These are phyloP conservation scores for Mortierella sp. DNA, from an alignment of 371 early-diverging fungal species.

Conservation along the genomic window DNA sequence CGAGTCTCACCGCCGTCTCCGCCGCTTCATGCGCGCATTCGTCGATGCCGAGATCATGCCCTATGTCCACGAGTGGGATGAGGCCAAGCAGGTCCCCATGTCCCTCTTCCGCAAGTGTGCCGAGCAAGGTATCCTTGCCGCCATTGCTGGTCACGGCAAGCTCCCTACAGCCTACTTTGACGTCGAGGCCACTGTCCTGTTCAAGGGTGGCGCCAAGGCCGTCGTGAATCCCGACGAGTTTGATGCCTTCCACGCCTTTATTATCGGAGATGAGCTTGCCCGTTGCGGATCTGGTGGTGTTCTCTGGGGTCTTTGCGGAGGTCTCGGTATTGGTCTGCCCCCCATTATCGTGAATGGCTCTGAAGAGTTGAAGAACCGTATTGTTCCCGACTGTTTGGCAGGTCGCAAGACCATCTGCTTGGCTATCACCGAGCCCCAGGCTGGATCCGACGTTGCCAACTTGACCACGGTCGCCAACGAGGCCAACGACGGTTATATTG, in stretches of 20 bases:
- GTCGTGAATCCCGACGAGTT: slow-evolving; percentile 69
- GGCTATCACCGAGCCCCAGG: slow-evolving; percentile 78
- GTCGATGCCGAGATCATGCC: slow-evolving; percentile 88
- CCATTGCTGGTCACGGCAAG: slow-evolving; percentile 65
- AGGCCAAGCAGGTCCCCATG: slow-evolving; percentile 81
- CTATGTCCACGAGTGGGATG: slow-evolving; percentile 88
- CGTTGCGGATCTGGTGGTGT: slow-evolving; percentile 91
- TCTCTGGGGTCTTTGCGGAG: slow-evolving; percentile 87
- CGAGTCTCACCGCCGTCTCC: slow-evolving; percentile 80
- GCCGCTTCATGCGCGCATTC: slow-evolving; percentile 79
- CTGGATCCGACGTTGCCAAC: slow-evolving; percentile 87
- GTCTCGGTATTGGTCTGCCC: slow-evolving; percentile 80
- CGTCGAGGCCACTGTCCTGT: slow-evolving; percentile 38
- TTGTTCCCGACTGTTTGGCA: slow-evolving; percentile 77
- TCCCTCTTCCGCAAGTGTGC: slow-evolving; percentile 79
- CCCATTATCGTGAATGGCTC: slow-evolving; percentile 85
- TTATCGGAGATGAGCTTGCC: slow-evolving; percentile 84
- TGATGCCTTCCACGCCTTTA: slow-evolving; percentile 85
- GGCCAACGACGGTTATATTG: slow-evolving; percentile 81
- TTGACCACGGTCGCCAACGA: slow-evolving; percentile 80
- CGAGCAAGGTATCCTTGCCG: slow-evolving; percentile 78
- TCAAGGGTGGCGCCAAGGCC: slow-evolving; percentile 59
- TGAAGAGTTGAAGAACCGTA: slow-evolving; percentile 75
- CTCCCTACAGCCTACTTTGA: slow-evolving; percentile 53
- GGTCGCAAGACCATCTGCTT: slow-evolving; percentile 87